These are phyloP conservation scores for Solanum corneliomulleri DNA, from an alignment of 257 asterid species.

Conservation along the genomic window DNA sequence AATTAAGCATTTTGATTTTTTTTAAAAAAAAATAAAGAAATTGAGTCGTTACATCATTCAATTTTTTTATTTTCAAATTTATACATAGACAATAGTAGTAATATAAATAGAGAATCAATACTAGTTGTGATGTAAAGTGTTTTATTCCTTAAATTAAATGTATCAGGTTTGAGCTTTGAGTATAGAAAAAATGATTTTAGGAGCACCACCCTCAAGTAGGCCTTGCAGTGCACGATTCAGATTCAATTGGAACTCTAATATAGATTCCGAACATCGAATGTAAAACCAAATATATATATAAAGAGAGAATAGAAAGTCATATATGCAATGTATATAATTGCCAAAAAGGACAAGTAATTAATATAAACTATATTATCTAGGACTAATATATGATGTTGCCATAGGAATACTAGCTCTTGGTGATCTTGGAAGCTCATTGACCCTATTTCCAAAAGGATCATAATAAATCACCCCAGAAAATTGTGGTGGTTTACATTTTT, in stretches of 20 bases:
- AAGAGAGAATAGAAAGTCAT: neutral
- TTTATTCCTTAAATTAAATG: no score
- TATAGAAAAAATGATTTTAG: no score
- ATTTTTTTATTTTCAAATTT: no score
- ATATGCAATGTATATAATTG: neutral
- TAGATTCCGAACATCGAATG: no score
- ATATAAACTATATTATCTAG: neutral
- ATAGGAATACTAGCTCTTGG: constrained; percentile 28
- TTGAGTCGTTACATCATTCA: neutral
- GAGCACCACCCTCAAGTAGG: no score
- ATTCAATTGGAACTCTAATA: no score
- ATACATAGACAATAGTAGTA: no score
- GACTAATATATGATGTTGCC: constrained; percentile 5
- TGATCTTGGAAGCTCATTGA: constrained; percentile 72
- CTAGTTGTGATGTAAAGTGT: no score
- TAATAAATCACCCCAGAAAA: constrained; percentile 67
- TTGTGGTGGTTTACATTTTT: constrained; percentile 70
- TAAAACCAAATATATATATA: neutral
- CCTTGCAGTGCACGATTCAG: no score
- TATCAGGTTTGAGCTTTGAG: no score
- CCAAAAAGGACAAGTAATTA: neutral
- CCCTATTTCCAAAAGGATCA: constrained; percentile 55
- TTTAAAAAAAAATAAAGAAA: neutral
- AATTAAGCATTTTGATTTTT: neutral
- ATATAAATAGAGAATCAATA: no score